Base-by-base conservation (phyloP, 257 asterid species). In the Solanum acaule region DNA sequence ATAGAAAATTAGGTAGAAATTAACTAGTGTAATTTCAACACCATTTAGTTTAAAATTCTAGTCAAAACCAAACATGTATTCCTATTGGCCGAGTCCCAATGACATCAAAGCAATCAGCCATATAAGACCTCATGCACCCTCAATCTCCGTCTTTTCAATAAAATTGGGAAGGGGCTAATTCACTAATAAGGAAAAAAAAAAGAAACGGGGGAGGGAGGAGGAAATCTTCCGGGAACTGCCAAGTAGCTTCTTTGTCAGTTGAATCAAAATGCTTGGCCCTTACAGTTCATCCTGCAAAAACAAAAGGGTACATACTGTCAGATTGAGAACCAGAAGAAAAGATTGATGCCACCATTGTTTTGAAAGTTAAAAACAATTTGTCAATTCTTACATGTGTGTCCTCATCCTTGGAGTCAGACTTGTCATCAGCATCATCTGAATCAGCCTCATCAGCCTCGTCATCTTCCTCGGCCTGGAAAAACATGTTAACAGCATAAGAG, bases 231-330 rank as follows among this genome's bases (percentile, higher is more conserved):
- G 15, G 37, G 44, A 63, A 88, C 87, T 79, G 90, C 87, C 86
- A 91, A 49, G 85, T 88, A 33, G 67, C 72, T 83, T 86, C 61
- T 78, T 87, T 87, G 68, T 34, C 73, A 56, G 83, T 83, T 46
- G 75, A 90, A 31, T 70, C 72, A 40, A 70, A 86, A 82, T 83
- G 71, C 40, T 31, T 44, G 15, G 84, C 88, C 87, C 93, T 92
- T 90, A 95, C 59, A 95, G 94, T 88, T 96, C 99, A 86, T 96
- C 99, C 98, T 96, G 98, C 92, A 63, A 83, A 89, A 86, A 10
- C 15, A 52, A 52, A 84, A 12, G 70, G n/a, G 86, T 4, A 46
- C 4, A 34, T 8, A 18, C 59, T 29, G 14, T 86, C 63, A 86
- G 40, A n/a, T 68, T 10, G 52, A 29, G 10, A 25, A 23, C 20